Evolutionary conservation across 164 flowering plant genomes (phyloP), one percentile per base, ranked within the genome.

Genomic region (Pachysandra terminalis): DNA sequence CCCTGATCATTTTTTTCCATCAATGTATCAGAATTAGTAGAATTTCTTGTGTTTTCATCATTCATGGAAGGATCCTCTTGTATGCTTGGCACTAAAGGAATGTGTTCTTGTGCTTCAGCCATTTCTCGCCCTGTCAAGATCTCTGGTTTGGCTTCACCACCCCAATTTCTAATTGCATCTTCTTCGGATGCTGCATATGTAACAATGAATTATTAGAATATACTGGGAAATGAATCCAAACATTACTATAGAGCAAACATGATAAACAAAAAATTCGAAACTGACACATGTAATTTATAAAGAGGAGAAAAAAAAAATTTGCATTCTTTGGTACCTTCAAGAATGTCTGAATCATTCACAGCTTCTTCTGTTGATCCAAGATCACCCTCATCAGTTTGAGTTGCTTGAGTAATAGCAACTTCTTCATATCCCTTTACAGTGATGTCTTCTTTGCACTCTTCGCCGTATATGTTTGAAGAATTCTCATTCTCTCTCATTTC

Each of bases 111-210:
- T 61, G 53, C 24, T 69, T 73, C 81, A 68, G 87, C 80, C 69
- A 81, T 76, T 23, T 86, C 85, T 3, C 79, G 73, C 48, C 73
- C 87, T 35, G 79, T 77, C 37, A 84, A 77, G 51, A 85, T 75
- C 68, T 77, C 87, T 24, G 67, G 80, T 56, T 82, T 80, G 17
- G 63, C 57, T 70, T 78, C 83, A 51, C 69, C 73, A 48, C 23
- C 69, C 19, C 58, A 63, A 41, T 72, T 51, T 65, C 69, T 68
- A 66, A 65, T 40, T 0, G 23, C 19, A 1, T 56, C 62, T 45
- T 78, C 90, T 61, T 76, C 82, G 57, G 73, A 68, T 58, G 54
- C 84, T 78, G 78, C 37, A 32, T 74, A 65, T 25, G 32, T 35
- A 37, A 35, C 25, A 57, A 65, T 40, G 35, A 56, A 74, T 12